Conservation (phyloP, 495 filamentous ascomycete genomes). For the Lasiosphaeriaceae sp. region DNA sequence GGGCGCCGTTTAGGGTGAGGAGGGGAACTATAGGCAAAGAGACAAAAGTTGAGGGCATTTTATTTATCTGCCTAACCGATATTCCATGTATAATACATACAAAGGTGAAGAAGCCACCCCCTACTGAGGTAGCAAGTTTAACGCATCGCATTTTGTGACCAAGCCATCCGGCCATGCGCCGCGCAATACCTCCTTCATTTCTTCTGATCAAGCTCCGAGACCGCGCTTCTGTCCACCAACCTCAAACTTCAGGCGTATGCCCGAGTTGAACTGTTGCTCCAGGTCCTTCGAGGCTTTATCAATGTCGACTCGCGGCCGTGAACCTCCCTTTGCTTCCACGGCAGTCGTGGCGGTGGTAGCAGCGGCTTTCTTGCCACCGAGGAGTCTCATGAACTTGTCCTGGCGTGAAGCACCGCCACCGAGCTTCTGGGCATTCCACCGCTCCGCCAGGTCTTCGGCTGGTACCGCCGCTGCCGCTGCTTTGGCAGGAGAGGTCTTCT, state of each 20-base stretch:
- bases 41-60: too few species aligned
- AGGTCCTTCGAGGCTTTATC: slow-evolving; percentile 49
- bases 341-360: slow-evolving; percentile 6
- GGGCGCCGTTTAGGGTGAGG: too few species aligned
- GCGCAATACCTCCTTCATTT: too few species aligned
- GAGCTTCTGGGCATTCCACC: slow-evolving; percentile 52
- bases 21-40: too few species aligned
- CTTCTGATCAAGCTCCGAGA: slow-evolving; percentile 45
- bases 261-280: slow-evolving; percentile 54
- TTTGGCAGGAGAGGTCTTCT: neutral
- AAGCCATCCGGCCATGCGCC: too few species aligned
- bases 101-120: too few species aligned
- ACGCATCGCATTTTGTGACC: too few species aligned
- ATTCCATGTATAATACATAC: too few species aligned
- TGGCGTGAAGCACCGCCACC: slow-evolving; percentile 48
- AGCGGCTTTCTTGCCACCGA: slow-evolving; percentile 47
- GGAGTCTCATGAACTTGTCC: slow-evolving; percentile 53
- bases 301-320: slow-evolving; percentile 28
- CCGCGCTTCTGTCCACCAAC: slow-evolving; percentile 47
- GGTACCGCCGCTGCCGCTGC: neutral
- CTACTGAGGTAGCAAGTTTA: too few species aligned
- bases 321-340: slow-evolving; percentile 11
- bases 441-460: slow-evolving; percentile 24
- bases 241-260: slow-evolving; percentile 57
- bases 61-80: too few species aligned